A percentile compares a stretch with the other conserved stretches of the same genome.
Conservation (phyloP, 345 rosid genomes). For the Populus alba region DNA sequence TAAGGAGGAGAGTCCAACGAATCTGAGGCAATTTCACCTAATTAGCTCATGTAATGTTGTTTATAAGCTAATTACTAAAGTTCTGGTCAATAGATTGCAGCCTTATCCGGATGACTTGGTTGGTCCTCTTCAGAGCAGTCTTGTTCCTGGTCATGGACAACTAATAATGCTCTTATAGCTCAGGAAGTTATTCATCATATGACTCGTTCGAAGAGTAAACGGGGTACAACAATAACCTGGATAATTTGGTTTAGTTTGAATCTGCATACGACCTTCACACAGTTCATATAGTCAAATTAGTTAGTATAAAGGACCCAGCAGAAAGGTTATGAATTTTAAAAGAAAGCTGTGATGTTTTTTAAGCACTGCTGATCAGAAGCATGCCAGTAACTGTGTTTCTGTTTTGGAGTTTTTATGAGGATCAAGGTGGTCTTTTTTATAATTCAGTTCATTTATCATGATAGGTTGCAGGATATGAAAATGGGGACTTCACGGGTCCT, state of each 20-base stretch:
- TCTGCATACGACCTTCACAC: background rate
- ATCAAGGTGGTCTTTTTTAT: background rate
- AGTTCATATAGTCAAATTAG: background rate
- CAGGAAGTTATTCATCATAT: too few relatives aligned
- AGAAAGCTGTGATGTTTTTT: background rate
- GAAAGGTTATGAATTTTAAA: background rate
- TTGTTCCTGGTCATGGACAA: too few relatives aligned
- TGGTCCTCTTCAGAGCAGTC: too few relatives aligned
- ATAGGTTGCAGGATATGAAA: slow-evolving; percentile 58
- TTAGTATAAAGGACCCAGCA: background rate
- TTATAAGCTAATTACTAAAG: too few relatives aligned
- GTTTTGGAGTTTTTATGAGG: background rate
- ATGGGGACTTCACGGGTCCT: slow-evolving; percentile 62
- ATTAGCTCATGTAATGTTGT: too few relatives aligned
- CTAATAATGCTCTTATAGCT: too few relatives aligned
- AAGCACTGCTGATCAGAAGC: background rate
- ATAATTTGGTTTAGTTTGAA: background rate
- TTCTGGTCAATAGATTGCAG: too few relatives aligned
- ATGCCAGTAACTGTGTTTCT: background rate
- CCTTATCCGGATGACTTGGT: too few relatives aligned
- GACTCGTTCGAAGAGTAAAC: too few relatives aligned
- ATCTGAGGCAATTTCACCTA: too few relatives aligned
- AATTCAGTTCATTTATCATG: background rate
- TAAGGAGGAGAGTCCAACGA: too few relatives aligned
- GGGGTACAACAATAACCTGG: background rate